Conservation (phyloP, 176 grass and related monocot genomes). For the Oryza officinalis region DNA sequence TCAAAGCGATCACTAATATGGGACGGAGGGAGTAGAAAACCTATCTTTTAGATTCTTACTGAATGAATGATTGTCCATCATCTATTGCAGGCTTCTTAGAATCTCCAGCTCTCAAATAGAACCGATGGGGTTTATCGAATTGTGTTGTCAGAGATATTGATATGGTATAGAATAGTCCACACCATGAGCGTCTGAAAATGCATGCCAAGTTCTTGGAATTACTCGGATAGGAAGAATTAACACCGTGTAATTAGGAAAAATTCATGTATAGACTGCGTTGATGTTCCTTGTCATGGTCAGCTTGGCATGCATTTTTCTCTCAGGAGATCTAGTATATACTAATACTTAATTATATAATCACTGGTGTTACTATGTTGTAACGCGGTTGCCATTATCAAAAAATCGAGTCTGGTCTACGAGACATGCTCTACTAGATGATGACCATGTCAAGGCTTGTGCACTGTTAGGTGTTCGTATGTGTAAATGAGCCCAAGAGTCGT, state of each 20-base stretch:
- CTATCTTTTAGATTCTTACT: no score
- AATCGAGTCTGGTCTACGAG: constrained; percentile 18
- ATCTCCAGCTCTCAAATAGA: no score
- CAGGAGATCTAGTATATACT: neutral
- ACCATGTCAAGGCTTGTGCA: constrained; percentile 19
- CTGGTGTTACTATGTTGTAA: neutral
- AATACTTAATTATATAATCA: neutral
- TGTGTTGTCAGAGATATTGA: no score
- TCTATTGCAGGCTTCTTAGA: no score
- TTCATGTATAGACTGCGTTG: neutral
- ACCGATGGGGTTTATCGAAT: neutral
- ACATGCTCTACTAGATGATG: neutral
- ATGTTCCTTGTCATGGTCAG: neutral
- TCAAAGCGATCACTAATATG: no score
- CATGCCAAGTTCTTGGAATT: no score
- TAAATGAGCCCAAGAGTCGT: neutral
- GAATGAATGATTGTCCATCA: no score
- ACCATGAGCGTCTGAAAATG: no score
- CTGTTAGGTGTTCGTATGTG: neutral
- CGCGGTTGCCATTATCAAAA: neutral
- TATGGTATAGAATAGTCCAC: no score
- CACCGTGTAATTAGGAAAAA: neutral
- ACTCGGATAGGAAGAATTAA: neutral
- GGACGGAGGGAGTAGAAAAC: no score
- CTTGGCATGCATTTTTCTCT: neutral